These are phyloP conservation scores for Epichloe bromicola DNA, from an alignment of 2,329 filamentous ascomycete species.

Conservation along the genomic window DNA sequence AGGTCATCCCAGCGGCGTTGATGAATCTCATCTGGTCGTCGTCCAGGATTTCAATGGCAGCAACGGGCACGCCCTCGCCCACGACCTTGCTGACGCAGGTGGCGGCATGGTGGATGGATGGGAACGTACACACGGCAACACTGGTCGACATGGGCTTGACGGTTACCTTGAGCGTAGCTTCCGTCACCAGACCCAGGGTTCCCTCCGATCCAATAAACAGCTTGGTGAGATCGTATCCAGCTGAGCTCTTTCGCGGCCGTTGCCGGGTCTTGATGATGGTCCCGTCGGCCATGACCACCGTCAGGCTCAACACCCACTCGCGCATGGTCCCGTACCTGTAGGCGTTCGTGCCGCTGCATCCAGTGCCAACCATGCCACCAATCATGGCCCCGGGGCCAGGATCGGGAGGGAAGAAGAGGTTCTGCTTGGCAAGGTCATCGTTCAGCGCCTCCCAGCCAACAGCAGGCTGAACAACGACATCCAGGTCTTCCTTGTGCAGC, in stretches of 20 bases:
- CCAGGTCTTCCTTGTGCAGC: conserved; percentile 65
- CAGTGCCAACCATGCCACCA: conserved; percentile 72
- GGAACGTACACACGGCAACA: conserved; percentile 59
- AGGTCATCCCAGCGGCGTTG: conserved; percentile 53
- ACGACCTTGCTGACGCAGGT: conserved; percentile 73
- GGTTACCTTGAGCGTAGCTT: conserved; percentile 78
- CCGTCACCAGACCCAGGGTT: conserved; percentile 80
- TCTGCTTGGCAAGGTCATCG: conserved; percentile 57
- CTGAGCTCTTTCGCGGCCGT: conserved; percentile 76
- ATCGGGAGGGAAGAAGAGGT: conserved; percentile 85
- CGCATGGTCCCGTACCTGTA: conserved; percentile 92
- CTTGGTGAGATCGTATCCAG: conserved; percentile 82
- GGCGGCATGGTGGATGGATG: conserved; percentile 54
- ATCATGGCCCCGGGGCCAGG: conserved; percentile 88
- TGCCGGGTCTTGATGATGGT: conserved; percentile 83
- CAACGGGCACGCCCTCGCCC: conserved; percentile 66
- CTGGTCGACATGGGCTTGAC: conserved; percentile 66
- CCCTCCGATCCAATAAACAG: conserved; percentile 87
- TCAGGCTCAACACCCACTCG: conserved; percentile 80
- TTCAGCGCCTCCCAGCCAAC: conserved; percentile 82
- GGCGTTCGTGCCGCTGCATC: conserved; percentile 68
- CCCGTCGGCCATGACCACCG: conserved; percentile 80
- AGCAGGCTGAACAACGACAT: conserved; percentile 66
- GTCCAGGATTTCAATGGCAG: conserved; percentile 86
- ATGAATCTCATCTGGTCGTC: conserved; percentile 74